Evolutionary conservation across 345 rosid genomes (phyloP).

Genomic region (Anastatica hierochuntica): DNA sequence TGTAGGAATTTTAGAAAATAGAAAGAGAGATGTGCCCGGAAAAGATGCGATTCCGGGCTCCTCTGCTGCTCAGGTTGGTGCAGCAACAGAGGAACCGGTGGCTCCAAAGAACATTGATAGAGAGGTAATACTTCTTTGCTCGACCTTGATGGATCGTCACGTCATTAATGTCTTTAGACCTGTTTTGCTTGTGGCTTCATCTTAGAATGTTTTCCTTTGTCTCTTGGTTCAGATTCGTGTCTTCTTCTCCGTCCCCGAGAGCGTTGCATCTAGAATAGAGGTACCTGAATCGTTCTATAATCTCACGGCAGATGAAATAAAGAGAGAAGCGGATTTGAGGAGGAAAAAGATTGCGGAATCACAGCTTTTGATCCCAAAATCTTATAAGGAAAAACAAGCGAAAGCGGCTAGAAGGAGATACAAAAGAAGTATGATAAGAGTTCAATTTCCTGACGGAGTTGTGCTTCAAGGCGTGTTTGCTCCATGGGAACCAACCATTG

Average conservation of each 20-base stretch:
- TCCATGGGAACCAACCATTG: conserved; percentile 77
- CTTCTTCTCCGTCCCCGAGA: conserved; percentile 78
- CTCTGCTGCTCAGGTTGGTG: too few species aligned
- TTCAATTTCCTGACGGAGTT: conserved; percentile 91
- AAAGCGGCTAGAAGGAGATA: conserved; percentile 68
- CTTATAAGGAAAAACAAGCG: conserved; percentile 80
- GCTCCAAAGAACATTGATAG: conserved; percentile 64
- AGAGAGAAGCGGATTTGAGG: conserved; percentile 70
- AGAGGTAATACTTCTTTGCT: too few species aligned
- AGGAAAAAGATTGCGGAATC: conserved; percentile 85
- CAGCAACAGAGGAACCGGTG: conserved; percentile 24
- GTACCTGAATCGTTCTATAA: conserved; percentile 85
- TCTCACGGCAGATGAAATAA: conserved; percentile 63
- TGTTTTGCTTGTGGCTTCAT: not conserved
- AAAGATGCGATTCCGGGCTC: conserved; percentile 29
- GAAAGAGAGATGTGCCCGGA: conserved; percentile 23
- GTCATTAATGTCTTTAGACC: not conserved
- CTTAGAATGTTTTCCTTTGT: not conserved
- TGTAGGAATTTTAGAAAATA: conserved; percentile 41
- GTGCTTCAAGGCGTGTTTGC: conserved; percentile 87
- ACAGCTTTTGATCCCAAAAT: conserved; percentile 78
- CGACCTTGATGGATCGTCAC: too few species aligned
- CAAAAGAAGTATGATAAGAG: conserved; percentile 51
- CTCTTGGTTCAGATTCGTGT: conserved; percentile 44
- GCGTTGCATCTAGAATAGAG: conserved; percentile 72